Conservation (phyloP, 306 rosid species). For the Malus sieversii region DNA sequence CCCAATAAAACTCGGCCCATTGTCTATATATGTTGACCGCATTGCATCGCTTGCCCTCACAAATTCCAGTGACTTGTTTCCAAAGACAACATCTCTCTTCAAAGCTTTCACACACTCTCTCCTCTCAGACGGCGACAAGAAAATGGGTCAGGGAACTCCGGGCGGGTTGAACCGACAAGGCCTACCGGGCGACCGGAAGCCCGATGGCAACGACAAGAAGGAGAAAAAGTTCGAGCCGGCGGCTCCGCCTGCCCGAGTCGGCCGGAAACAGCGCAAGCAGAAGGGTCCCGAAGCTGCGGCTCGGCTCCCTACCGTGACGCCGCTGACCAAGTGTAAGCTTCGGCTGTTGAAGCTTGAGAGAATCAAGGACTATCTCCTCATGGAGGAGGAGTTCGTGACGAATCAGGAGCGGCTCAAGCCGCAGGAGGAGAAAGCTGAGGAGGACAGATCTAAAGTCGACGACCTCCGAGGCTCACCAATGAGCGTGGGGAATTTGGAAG, state of each 20-base stretch:
- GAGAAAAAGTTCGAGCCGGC: constrained; percentile 95
- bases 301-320: constrained; percentile 75
- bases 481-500: constrained; percentile 95
- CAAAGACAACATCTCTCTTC: constrained; percentile 14
- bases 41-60: not conserved
- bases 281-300: constrained; percentile 94
- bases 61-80: not conserved
- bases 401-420: constrained; percentile 95
- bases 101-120: not conserved
- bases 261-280: constrained; percentile 86
- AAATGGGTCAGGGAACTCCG: constrained; percentile 94
- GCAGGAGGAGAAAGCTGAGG: constrained; percentile 95
- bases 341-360: constrained; percentile 83
- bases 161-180: constrained; percentile 83
- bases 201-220: constrained; percentile 73
- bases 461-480: constrained; percentile 95
- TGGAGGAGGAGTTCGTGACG: constrained; percentile 96
- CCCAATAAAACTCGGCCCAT: not conserved
- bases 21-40: not conserved
- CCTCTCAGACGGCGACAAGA: not conserved
- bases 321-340: constrained; percentile 74
- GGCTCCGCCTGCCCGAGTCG: constrained; percentile 82
- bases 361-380: constrained; percentile 73
- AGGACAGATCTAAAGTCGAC: constrained; percentile 96
- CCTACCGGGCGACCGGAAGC: constrained; percentile 69